phyloP scores from a whole-genome alignment of 1,139 yeast genomes.

The Pneumocystis wakefieldiae region DNA sequence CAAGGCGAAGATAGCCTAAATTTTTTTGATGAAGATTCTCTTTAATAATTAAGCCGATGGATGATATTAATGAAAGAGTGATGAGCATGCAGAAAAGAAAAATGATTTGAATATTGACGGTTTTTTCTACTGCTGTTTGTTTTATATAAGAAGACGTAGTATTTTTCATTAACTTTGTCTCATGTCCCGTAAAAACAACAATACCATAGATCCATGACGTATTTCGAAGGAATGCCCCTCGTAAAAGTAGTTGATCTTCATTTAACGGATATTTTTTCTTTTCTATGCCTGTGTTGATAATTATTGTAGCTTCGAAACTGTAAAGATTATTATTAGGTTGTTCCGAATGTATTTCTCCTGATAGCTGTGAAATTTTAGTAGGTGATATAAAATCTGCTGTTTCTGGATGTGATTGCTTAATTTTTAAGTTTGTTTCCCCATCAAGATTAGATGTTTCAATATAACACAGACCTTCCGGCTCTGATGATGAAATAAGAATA shows the following conservation, averaged over 20 bases:
- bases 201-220: constrained; percentile 93
- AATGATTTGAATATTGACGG: constrained; percentile 80
- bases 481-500: constrained; percentile 72
- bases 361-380: constrained; percentile 37
- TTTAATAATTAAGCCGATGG: constrained; percentile 75
- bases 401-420: constrained; percentile 73
- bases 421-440: constrained; percentile 93
- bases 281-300: constrained; percentile 33
- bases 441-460: constrained; percentile 95
- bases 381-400: constrained; percentile 65
- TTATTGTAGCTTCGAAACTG: constrained; percentile 84
- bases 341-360: constrained; percentile 59
- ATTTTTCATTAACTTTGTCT: constrained; percentile 93
- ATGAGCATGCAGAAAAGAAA: constrained; percentile 73
- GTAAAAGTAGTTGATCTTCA: constrained; percentile 77
- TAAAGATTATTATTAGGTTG: constrained; percentile 89
- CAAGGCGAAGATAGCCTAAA: constrained; percentile 24
- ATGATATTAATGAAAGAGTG: constrained; percentile 58
- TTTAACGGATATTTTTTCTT: constrained; percentile 45
- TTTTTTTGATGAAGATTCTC: constrained; percentile 12
- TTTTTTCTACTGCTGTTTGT: constrained; percentile 90
- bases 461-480: constrained; percentile 94
- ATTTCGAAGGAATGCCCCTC: constrained; percentile 92
- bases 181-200: constrained; percentile 93
- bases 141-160: constrained; percentile 98